phyloP scores from a whole-genome alignment of 1,139 yeast species.

The Sugiyamaella japonica region DNA sequence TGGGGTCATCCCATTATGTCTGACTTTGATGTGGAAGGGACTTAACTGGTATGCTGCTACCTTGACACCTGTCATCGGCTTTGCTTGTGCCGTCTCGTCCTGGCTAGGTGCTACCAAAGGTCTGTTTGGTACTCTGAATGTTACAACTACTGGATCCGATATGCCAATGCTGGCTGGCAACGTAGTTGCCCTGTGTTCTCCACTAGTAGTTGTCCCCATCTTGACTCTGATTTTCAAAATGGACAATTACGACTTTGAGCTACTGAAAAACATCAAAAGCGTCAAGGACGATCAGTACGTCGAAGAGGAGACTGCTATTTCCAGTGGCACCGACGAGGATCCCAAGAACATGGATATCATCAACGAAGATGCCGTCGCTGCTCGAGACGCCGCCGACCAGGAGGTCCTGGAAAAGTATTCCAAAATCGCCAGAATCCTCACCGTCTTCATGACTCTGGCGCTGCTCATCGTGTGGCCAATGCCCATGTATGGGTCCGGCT shows the following conservation, averaged over 20 bases:
- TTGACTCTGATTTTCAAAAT: slow-evolving; percentile 59
- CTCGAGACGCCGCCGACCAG: slow-evolving; percentile 23
- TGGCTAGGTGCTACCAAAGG: slow-evolving; percentile 51
- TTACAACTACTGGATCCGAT: slow-evolving; percentile 69
- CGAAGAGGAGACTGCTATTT: slow-evolving; percentile 17
- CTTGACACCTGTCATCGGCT: slow-evolving; percentile 51
- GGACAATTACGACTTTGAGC: slow-evolving; percentile 67
- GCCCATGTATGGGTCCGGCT: slow-evolving; percentile 48
- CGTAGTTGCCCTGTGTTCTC: slow-evolving; percentile 75
- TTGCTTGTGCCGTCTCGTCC: slow-evolving; percentile 47
- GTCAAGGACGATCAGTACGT: slow-evolving; percentile 27
- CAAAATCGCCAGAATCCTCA: slow-evolving; percentile 41
- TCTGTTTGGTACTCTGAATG: slow-evolving; percentile 47
- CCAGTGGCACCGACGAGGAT: slow-evolving; percentile 7
- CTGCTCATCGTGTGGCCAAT: slow-evolving; percentile 47
- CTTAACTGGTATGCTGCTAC: slow-evolving; percentile 54
- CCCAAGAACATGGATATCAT: slow-evolving; percentile 22
- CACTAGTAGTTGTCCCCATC: slow-evolving; percentile 65
- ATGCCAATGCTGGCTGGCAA: slow-evolving; percentile 86
- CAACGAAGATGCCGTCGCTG: slow-evolving; percentile 20
- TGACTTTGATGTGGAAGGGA: slow-evolving; percentile 66
- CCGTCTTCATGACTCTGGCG: slow-evolving; percentile 41
- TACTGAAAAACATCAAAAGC: slow-evolving; percentile 49
- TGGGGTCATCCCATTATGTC: slow-evolving; percentile 75
- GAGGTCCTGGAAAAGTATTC: slow-evolving; percentile 27